Evolutionary conservation across 1,284 basidiomycete species (phyloP).

Genomic region (Moesziomyces sp.): DNA sequence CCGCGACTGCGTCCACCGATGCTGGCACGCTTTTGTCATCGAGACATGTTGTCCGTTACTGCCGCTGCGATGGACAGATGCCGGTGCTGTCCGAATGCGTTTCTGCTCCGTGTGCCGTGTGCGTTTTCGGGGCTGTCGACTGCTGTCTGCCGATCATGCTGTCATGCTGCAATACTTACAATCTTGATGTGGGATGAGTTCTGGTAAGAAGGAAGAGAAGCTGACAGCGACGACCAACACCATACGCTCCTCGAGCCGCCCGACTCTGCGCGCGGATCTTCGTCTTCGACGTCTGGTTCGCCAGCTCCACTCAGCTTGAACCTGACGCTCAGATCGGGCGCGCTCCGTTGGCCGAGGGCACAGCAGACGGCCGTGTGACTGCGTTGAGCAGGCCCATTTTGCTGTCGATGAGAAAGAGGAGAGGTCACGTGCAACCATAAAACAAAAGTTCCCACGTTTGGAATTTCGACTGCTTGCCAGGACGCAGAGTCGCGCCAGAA

Average conservation of each 20-base stretch:
- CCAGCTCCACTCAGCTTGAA: not conserved
- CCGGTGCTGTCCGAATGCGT: too few relatives aligned
- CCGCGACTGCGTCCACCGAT: too few relatives aligned
- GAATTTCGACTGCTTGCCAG: not conserved
- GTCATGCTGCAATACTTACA: slow-evolving; percentile 19
- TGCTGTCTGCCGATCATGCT: not conserved
- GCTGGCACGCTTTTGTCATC: too few relatives aligned
- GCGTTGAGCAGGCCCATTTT: not conserved
- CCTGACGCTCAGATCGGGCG: not conserved
- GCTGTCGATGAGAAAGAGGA: too few relatives aligned
- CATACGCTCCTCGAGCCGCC: slow-evolving; percentile 1
- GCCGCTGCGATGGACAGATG: too few relatives aligned
- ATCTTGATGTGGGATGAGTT: slow-evolving; percentile 42
- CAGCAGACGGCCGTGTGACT: not conserved
- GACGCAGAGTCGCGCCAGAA: not conserved
- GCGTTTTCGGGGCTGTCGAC: not conserved
- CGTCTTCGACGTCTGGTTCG: too few relatives aligned
- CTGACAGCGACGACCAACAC: slow-evolving; percentile 9
- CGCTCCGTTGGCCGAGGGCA: not conserved
- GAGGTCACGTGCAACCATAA: slow-evolving; percentile 1
- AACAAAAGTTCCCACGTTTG: slow-evolving; percentile 19
- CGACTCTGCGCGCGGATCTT: not conserved
- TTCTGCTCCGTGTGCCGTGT: not conserved
- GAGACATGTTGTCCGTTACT: too few relatives aligned
- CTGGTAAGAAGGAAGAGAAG: slow-evolving; percentile 13